Percentiles rank a stretch among this genome's conserved stretches.
phyloP scores from a whole-genome alignment of 768 basidiomycete species.

The Panellus pusillus region DNA sequence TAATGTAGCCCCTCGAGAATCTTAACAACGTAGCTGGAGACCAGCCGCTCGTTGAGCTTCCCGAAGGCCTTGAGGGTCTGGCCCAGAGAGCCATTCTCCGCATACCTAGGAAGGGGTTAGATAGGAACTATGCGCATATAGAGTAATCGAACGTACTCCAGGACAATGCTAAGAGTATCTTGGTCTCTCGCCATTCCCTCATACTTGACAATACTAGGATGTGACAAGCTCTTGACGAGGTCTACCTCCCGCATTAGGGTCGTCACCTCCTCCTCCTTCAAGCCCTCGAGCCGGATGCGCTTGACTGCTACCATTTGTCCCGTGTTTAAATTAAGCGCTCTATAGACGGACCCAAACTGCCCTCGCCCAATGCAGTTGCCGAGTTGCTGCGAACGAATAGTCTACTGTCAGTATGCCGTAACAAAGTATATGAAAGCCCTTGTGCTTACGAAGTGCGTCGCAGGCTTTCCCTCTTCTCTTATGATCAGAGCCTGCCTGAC shows the following conservation, averaged over 20 bases:
- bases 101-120: constrained; percentile 60
- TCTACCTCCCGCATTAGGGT: constrained; percentile 95
- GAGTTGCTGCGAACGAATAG: constrained; percentile 68
- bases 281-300: constrained; percentile 84
- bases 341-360: constrained; percentile 95
- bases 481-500: constrained; percentile 72
- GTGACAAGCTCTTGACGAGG: constrained; percentile 84
- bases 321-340: constrained; percentile 89
- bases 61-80: constrained; percentile 94
- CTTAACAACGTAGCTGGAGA: constrained; percentile 92
- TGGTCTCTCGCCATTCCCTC: constrained; percentile 93
- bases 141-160: constrained; percentile 68
- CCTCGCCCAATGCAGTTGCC: constrained; percentile 97
- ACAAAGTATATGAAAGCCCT: constrained; percentile 12
- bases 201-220: constrained; percentile 97
- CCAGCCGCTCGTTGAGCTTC: constrained; percentile 87
- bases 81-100: constrained; percentile 93
- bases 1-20: constrained; percentile 95
- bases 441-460: constrained; percentile 76
- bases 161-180: constrained; percentile 85
- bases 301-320: constrained; percentile 99
- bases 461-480: constrained; percentile 76
- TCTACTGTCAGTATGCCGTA: constrained; percentile 17
- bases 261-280: constrained; percentile 87
- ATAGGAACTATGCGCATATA: constrained; percentile 9